Evolutionary conservation across 257 asterid species (phyloP).

Genomic region (Gardenia jasminoides): DNA sequence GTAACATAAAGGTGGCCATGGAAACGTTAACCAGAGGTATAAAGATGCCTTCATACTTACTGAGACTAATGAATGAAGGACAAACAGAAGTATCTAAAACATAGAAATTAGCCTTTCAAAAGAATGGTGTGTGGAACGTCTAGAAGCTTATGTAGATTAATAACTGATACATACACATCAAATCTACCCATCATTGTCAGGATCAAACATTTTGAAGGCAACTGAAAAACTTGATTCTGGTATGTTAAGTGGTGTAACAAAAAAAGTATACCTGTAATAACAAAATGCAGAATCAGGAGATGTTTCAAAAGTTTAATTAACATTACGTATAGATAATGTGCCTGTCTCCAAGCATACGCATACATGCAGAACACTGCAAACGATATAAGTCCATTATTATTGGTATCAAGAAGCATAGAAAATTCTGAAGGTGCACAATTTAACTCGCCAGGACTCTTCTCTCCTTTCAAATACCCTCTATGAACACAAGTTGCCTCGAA

Average conservation of each 20-base stretch:
- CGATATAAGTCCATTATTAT: constrained; percentile 82
- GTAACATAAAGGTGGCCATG: not conserved
- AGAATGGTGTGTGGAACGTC: not conserved
- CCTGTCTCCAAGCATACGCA: not conserved
- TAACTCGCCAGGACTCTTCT: constrained; percentile 39
- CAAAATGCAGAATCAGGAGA: not conserved
- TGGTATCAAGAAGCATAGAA: constrained; percentile 81
- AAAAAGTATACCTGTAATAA: constrained; percentile 70
- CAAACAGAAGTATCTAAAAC: too few relatives aligned
- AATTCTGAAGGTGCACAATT: constrained; percentile 72
- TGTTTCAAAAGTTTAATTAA: not conserved
- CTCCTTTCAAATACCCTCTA: constrained; percentile 77
- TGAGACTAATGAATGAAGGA: too few relatives aligned
- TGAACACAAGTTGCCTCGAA: constrained; percentile 64
- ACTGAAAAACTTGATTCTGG: constrained; percentile 86
- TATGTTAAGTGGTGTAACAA: constrained; percentile 70
- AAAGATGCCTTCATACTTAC: not conserved
- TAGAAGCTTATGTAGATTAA: not conserved
- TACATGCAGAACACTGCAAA: constrained; percentile 56
- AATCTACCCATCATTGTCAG: constrained; percentile 70
- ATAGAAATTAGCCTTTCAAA: too few relatives aligned
- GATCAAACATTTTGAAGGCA: constrained; percentile 86
- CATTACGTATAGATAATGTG: not conserved
- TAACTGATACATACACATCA: not conserved
- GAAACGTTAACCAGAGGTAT: not conserved